phyloP scores from a whole-genome alignment of 495 filamentous ascomycete species.

The Articulospora tetracladia region DNA sequence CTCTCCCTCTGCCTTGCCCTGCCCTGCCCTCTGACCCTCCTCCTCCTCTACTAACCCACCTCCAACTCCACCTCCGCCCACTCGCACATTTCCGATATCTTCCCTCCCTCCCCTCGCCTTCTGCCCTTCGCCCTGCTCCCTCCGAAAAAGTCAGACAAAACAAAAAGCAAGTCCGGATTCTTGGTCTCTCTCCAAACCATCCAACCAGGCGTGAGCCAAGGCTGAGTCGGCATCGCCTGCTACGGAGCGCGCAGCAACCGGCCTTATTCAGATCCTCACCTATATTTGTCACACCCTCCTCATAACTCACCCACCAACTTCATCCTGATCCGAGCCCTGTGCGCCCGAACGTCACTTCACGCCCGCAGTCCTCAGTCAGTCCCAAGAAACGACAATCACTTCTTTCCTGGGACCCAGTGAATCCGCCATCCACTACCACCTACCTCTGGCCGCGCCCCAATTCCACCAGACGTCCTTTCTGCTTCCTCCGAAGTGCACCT shows the following conservation, averaged over 20 bases:
- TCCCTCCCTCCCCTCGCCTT: not conserved
- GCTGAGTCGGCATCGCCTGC: not conserved
- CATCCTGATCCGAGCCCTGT: constrained; percentile 4
- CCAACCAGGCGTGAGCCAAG: not conserved
- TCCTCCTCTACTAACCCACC: not conserved
- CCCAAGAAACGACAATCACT: not conserved
- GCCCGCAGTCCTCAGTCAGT: not conserved
- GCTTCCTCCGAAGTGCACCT: constrained; percentile 21
- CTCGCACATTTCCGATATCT: not conserved
- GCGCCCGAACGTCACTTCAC: constrained; percentile 2
- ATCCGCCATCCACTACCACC: not conserved
- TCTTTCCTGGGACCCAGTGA: not conserved
- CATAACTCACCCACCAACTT: not conserved
- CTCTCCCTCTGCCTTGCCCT: not conserved
- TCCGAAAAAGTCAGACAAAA: not conserved
- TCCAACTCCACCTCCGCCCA: not conserved
- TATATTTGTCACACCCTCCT: not conserved
- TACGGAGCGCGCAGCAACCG: no score
- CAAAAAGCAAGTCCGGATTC: not conserved
- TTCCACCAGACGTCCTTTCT: constrained; percentile 12
- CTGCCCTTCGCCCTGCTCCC: not conserved
- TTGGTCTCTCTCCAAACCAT: not conserved
- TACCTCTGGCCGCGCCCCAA: not conserved
- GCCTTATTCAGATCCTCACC: not conserved
- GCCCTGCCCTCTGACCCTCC: not conserved